These are phyloP conservation scores for Globisporangium nunn DNA, from an alignment of 352 stramenopile genomes.

Conservation along the genomic window DNA sequence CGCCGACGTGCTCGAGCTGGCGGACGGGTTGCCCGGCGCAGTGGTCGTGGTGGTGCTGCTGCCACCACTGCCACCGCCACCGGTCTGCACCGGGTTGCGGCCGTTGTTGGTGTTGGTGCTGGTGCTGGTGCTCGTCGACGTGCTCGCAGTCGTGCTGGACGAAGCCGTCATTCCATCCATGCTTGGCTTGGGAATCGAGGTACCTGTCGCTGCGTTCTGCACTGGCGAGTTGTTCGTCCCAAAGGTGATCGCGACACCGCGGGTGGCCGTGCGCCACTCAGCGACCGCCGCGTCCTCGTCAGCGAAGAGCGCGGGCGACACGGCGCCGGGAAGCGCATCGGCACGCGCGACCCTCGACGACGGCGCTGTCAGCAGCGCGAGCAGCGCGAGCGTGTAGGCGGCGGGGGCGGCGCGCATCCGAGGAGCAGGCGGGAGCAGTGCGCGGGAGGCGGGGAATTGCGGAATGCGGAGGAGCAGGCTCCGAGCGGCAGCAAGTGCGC, in stretches of 20 bases:
- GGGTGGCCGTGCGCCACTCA: constrained; percentile 3
- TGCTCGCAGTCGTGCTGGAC: neutral
- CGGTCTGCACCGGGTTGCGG: constrained; percentile 8
- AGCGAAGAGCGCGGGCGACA: neutral
- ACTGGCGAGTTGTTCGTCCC: constrained; percentile 1
- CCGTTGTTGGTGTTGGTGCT: neutral
- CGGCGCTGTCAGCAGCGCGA: neutral
- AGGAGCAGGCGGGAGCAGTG: neutral
- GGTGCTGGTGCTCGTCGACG: no score
- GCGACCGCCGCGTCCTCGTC: neutral
- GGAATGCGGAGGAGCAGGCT: neutral
- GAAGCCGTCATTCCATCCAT: no score
- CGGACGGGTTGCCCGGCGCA: no score
- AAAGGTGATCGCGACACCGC: constrained; percentile 1
- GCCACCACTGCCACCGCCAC: neutral
- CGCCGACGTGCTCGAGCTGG: no score
- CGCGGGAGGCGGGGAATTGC: neutral
- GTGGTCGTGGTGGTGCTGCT: neutral
- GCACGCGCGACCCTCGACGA: neutral
- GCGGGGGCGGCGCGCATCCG: neutral
- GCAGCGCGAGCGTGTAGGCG: neutral
- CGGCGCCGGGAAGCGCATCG: neutral
- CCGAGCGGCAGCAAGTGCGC: neutral
- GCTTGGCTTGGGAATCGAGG: no score
- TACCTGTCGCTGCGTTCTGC: neutral